Evolutionary conservation across 2,329 filamentous ascomycete species (phyloP), one percentile per base, ranked within the genome.

Genomic region (Trichoderma brevicompactum): DNA sequence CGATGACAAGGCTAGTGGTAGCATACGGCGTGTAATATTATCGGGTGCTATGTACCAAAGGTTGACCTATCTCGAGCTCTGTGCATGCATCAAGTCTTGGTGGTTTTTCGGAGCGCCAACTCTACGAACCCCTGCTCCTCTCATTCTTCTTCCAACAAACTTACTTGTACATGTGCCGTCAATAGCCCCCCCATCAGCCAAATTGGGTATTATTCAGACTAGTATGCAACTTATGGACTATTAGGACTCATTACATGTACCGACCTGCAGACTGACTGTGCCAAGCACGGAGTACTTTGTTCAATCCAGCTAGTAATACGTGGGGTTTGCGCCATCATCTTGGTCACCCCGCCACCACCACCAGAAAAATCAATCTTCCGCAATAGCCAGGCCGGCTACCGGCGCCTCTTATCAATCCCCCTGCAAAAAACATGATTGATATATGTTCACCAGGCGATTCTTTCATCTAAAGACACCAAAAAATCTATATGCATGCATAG

Each of bases 391-490:
- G 28, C 58, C 58, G 46, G 46, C 44, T 50, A 50, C 58, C 58
- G 58, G 58, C 58, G 58, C 58, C 48, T 62, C 58, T 52, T 49
- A 56, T 56, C 50, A 64, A 40, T 19, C 41, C 36, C 43, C 52
- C 17, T 15, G 32, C 10, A 32, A n/a, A 32, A n/a, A n/a, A 54
- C n/a, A 19, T 28, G 40, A 38, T 19, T 17, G 44, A 48, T 9
- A 54, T 28, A 54, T 28, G 23, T 28, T 28, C 23, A 28, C 46
- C 17, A 3, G 15, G 12, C 23, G 23, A 28, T 28, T 5, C 19
- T 4, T 55, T 36, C 17, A 13, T 13, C 19, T 23, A 15, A 13
- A 50, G 9, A n/a, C 17, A 40, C 12, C 40, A 8, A 50, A 60
- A 3, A 23, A 4, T 15, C 48, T n/a, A 10, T 17, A 43, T 43